Percentiles rank a stretch among this genome's conserved stretches.
phyloP scores from a whole-genome alignment of 257 asterid genomes.

The Solanum dulcamara region DNA sequence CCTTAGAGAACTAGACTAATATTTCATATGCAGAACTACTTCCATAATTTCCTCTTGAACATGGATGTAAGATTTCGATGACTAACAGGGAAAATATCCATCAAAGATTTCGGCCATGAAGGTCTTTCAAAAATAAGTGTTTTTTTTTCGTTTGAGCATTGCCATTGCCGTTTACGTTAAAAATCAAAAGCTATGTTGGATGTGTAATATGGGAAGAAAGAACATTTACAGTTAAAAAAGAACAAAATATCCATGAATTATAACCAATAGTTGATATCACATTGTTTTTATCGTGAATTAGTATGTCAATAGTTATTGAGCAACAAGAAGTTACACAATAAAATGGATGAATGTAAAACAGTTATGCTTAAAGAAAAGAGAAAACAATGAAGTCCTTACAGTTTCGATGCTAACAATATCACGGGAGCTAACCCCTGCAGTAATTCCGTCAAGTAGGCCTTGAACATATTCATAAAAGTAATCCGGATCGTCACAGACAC shows the following conservation, averaged over 20 bases:
- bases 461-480: conserved; percentile 74
- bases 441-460: conserved; percentile 75
- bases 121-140: background rate
- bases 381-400: conserved; percentile 31
- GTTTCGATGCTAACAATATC: conserved; percentile 62
- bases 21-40: background rate
- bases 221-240: background rate
- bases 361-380: background rate
- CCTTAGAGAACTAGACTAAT: background rate
- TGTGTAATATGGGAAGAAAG: background rate
- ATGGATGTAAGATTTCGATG: background rate
- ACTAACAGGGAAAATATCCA: background rate
- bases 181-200: background rate
- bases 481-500: conserved; percentile 90
- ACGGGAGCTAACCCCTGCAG: conserved; percentile 61
- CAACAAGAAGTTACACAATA: background rate
- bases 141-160: background rate
- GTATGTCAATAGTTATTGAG: background rate
- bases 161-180: background rate
- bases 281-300: background rate
- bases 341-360: background rate
- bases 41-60: background rate
- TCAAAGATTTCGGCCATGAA: background rate
- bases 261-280: background rate
- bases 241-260: background rate